Conservation (phyloP, 331 rosid species). For the Phaseolus coccineus region DNA sequence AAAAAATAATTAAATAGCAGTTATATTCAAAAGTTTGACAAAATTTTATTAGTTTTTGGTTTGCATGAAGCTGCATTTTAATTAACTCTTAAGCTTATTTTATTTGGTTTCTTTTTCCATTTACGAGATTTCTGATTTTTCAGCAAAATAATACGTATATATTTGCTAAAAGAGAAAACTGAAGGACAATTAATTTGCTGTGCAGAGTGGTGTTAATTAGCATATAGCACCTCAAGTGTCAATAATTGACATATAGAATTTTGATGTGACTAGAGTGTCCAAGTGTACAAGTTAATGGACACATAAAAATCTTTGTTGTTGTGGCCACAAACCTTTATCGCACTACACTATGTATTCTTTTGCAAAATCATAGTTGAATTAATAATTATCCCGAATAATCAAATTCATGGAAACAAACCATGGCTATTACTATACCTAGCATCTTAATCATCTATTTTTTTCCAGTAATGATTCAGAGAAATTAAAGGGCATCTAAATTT, state of each 20-base stretch:
- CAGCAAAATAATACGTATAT: background rate
- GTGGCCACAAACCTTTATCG: constrained; percentile 33
- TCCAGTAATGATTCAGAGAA: constrained; percentile 33
- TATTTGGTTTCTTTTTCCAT: background rate
- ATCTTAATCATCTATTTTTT: background rate
- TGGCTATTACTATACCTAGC: background rate
- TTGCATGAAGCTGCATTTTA: background rate
- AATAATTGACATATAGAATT: constrained; percentile 40
- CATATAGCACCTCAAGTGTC: constrained; percentile 26
- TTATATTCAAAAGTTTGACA: constrained; percentile 11
- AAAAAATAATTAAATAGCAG: constrained; percentile 41
- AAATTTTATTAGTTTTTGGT: background rate
- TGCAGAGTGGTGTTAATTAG: constrained; percentile 21
- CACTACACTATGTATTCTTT: constrained; percentile 20
- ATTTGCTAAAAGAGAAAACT: constrained; percentile 9
- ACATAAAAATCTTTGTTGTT: constrained; percentile 47
- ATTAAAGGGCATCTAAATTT: constrained; percentile 21
- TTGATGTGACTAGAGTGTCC: constrained; percentile 44
- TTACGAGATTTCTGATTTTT: background rate
- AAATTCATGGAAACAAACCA: constrained; percentile 25
- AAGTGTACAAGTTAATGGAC: constrained; percentile 44
- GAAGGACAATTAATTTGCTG: constrained; percentile 2
- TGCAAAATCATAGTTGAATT: constrained; percentile 37
- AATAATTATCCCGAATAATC: constrained; percentile 31
- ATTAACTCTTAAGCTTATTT: background rate